Evolutionary conservation across 2,329 filamentous ascomycete species (phyloP), one percentile per base, ranked within the genome.

Genomic region (Teratosphaeria destructans): DNA sequence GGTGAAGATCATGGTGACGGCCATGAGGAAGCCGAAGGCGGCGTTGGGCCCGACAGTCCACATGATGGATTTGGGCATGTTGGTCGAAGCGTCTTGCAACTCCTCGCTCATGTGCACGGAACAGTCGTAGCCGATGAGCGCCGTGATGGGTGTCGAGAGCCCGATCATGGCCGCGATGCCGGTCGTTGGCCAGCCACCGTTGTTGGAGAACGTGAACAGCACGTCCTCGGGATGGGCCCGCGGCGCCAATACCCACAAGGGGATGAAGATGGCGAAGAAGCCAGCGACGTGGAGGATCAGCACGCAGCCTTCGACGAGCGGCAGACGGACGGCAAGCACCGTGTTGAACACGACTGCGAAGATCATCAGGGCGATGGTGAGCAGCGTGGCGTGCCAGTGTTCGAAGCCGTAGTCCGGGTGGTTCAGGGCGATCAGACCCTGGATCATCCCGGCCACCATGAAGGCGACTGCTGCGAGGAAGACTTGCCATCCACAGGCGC

Each of bases 371-470:
- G 61, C 68, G 26, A 69, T 66, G 12, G 65, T 67, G 5, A 80
- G 63, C 57, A 79, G 67, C 2, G 77, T 79, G 3, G 72, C 76
- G 58, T 79, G 77, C 76, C 76, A 66, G 57, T 5, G 10, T 14
- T 63, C 14, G 4, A n/a, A 29, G 4, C 6, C 32, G 32, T 64
- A 64, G 49, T 43, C 52, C 7, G 56, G 19, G 47, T 59, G 39
- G 47, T 63, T 61, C 3, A 64, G 43, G 10, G 39, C 29, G 34
- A 60, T 58, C 11, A 62, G 60, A 10, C 55, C 59, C 53, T 61
- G 53, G 79, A 76, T 79, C 55, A 74, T 74, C 0, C 0, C 79
- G 81, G 2, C 73, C 76, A 56, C 82, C 80, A 78, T 78, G 52
- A 37, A 58, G 34, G 57, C 27, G 32, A 39, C 49, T 11, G 12